Evolutionary conservation across 768 basidiomycete species (phyloP), one percentile per base, ranked within the genome.

Genomic region (Pulveroboletus frians): DNA sequence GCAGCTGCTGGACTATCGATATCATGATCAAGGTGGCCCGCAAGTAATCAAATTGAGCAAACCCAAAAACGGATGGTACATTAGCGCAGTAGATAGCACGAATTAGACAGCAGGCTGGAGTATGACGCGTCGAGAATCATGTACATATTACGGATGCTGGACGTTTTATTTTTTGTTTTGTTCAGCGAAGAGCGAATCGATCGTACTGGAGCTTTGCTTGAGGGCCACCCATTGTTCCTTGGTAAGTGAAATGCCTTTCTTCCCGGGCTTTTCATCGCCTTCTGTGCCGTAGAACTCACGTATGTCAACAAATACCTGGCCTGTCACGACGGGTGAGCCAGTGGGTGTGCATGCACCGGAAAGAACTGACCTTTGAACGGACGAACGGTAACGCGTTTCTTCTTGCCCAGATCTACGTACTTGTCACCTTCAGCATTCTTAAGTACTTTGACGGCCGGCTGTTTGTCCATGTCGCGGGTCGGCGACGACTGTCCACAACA

Each of bases 161-260:
- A n/a, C 13, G 5, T 14, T 39, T 50, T 38, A 59, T 45, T 54
- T 56, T 39, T 64, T 65, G 47, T 52, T 54, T 7, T 56, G 46
- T 27, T 64, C 59, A 30, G 56, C 68, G 44, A 85, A 69, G 21
- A 83, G 65, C 5, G 71, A 58, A 59, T 88, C 84, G 46, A 89
- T 75, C n/a, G 60, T 65, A 9, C 58, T 56, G 1, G 66, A 54
- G 34, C 68, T 66, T 14, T 62, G 63, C 60, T 78, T 83, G 46
- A 89, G 67, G 10, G 62, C 57, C 39, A 81, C 68, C 85, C 85
- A 86, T 78, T 86, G 86, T 17, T 89, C 87, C 3, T 69, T 40
- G 13, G 70, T 64, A 23, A 92, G 71, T 0, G 84, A 76, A 44
- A 91, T 85, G 9, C 88, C 89, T 58, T 90, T 92, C 66, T 88